Conservation (phyloP, 2,329 filamentous ascomycete species). For the Macrophomina pseudophaseolina region DNA sequence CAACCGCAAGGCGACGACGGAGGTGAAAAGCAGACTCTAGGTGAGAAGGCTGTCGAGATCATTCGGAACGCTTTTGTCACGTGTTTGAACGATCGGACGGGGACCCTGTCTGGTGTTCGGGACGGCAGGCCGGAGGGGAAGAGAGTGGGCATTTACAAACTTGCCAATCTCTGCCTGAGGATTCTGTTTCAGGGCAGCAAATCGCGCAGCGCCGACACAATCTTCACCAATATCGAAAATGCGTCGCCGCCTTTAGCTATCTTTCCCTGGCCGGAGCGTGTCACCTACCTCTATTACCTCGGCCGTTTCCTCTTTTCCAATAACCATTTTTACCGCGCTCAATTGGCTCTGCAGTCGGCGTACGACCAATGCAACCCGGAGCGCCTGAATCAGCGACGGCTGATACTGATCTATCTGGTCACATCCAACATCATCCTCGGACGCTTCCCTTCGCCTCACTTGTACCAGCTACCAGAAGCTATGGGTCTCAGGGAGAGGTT, state of each 20-base stretch:
- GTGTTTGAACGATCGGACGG: slow-evolving; percentile 80
- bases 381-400: slow-evolving; percentile 69
- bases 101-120: slow-evolving; percentile 60
- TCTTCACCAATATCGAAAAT: slow-evolving; percentile 85
- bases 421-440: slow-evolving; percentile 83
- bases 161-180: slow-evolving; percentile 88
- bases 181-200: slow-evolving; percentile 88
- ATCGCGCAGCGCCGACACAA: slow-evolving; percentile 81
- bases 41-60: slow-evolving; percentile 85
- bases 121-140: slow-evolving; percentile 78
- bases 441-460: slow-evolving; percentile 71
- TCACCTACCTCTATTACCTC: slow-evolving; percentile 93
- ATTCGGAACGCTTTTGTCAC: slow-evolving; percentile 91
- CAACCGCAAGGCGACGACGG: slow-evolving; percentile 51
- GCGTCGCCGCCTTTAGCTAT: slow-evolving; percentile 79
- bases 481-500: slow-evolving; percentile 69
- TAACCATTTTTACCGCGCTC: slow-evolving; percentile 79
- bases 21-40: slow-evolving; percentile 74
- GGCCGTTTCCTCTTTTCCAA: slow-evolving; percentile 88
- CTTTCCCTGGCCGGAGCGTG: slow-evolving; percentile 84
- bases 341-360: slow-evolving; percentile 75
- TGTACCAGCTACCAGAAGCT: slow-evolving; percentile 75
- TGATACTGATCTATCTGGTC: slow-evolving; percentile 84
- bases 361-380: slow-evolving; percentile 72
- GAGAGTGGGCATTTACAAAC: slow-evolving; percentile 85